A percentile compares a stretch with the other conserved stretches of the same genome.
These are phyloP conservation scores for Pleurotus eryngii DNA, from an alignment of 768 basidiomycete genomes.

Conservation along the genomic window DNA sequence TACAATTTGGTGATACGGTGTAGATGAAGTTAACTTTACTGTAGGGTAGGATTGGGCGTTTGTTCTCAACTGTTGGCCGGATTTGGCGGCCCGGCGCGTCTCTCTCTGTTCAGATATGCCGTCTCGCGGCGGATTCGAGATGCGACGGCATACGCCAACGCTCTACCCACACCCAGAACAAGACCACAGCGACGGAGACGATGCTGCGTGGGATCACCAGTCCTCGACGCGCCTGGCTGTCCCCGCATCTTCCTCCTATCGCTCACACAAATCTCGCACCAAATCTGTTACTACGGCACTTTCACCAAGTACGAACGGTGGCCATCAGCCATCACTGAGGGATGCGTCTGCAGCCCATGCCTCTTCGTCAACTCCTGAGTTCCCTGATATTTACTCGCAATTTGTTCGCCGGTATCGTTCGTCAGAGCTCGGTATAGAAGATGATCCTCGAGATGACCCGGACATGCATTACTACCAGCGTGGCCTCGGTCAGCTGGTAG, in stretches of 20 bases:
- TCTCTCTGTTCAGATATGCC: not conserved
- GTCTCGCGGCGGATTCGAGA: conserved; percentile 17
- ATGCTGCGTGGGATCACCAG: conserved; percentile 40
- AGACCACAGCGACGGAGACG: conserved; percentile 46
- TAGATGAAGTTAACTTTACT: not conserved
- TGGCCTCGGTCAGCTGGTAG: conserved; percentile 62
- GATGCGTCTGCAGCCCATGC: not conserved
- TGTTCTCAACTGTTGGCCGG: not conserved
- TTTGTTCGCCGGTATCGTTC: conserved; percentile 77
- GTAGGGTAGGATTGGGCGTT: conserved; percentile 2
- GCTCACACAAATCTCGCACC: conserved; percentile 5
- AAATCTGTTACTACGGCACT: not conserved
- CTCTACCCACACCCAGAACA: conserved; percentile 61
- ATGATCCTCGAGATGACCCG: conserved; percentile 76
- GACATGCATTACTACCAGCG: conserved; percentile 80
- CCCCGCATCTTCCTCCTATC: conserved; percentile 22
- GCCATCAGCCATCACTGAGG: not conserved
- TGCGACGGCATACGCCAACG: conserved; percentile 63
- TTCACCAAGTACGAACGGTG: not conserved
- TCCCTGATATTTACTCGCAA: conserved; percentile 70
- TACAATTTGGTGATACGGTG: not conserved
- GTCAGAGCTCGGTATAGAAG: conserved; percentile 50
- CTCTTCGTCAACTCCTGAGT: conserved; percentile 17
- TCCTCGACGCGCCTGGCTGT: conserved; percentile 31
- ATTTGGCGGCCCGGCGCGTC: not conserved